Base-by-base conservation (phyloP, 2,329 filamentous ascomycete species). In the Harringtonia lauricola region DNA sequence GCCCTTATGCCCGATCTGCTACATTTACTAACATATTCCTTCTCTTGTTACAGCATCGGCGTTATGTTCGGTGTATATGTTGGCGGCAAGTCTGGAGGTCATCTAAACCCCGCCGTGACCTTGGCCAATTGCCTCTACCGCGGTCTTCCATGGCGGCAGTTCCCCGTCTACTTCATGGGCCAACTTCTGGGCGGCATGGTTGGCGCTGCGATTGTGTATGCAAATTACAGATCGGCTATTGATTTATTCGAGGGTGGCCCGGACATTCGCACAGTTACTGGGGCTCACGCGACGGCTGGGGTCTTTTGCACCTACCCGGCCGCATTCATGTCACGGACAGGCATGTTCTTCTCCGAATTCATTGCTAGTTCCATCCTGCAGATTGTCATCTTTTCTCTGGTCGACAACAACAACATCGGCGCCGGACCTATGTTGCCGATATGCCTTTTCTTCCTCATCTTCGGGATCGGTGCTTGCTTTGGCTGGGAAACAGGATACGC, bases 41-140 rank as follows among this genome's bases (percentile, higher is more conserved):
- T 14, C 14, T 18, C 8, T 31, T 10, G 8, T 18, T 35, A 22
- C 40, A 68, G 78, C 29, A 63, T 84, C 18, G 80, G 75, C 12
- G 76, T 82, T 49, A 83, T 83, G 76, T 66, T 84, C 3, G 79
- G 80, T 5, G 72, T 84, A 34, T 85, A 85, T 52, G 70, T 74
- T 21, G 33, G n/a, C 35, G 47, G 47, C 36, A 49, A 22, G 17
- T 47, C 12, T 8, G 73, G 75, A 45, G 73, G 69, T 1, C 72
- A 76, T 50, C 73, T 76, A 53, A 74, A 74, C 49, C 71, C 71
- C 4, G 68, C 65, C 14, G 63, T 72, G 37, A 71, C 68, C 0
- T 57, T 70, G 12, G 61, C 59, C 31, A 60, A 69, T 49, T 61
- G 63, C 4, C 47, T 67, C 13, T 79, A 70, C 71, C 70, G 76